Percentiles rank a stretch among this genome's conserved stretches.
Conservation (phyloP, 192 early-diverging fungal genomes). For the Glomus cerebriforme region DNA sequence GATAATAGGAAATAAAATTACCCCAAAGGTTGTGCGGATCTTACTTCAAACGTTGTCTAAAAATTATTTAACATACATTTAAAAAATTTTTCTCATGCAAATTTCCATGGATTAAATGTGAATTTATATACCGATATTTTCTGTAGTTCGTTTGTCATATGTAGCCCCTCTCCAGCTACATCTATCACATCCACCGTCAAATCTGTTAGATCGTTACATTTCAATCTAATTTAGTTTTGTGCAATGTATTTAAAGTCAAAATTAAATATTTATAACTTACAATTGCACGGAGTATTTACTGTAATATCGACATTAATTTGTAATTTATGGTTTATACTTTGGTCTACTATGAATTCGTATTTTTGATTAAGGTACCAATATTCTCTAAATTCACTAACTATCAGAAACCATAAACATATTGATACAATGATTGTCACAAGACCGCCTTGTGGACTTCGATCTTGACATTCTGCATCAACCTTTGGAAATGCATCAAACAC, state of each 20-base stretch:
- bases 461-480: slow-evolving; percentile 77
- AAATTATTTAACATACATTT: not conserved
- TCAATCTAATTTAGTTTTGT: not conserved
- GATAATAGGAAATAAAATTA: not conserved
- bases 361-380: slow-evolving; percentile 65
- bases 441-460: slow-evolving; percentile 72
- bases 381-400: slow-evolving; percentile 66
- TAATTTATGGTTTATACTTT: slow-evolving; percentile 57
- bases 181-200: slow-evolving; percentile 71
- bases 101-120: too few species aligned
- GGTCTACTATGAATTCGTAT: slow-evolving; percentile 84
- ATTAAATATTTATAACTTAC: not conserved
- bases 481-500: slow-evolving; percentile 87
- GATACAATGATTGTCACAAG: slow-evolving; percentile 72
- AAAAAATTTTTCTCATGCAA: too few species aligned
- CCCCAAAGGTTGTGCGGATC: slow-evolving; percentile 25
- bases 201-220: slow-evolving; percentile 37
- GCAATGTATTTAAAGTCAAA: not conserved
- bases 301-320: slow-evolving; percentile 88
- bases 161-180: slow-evolving; percentile 59
- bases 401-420: slow-evolving; percentile 66
- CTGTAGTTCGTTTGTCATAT: slow-evolving; percentile 56
- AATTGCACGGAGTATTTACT: slow-evolving; percentile 82
- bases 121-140: slow-evolving; percentile 50
- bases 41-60: slow-evolving; percentile 31